Evolutionary conservation across 2,329 filamentous ascomycete genomes (phyloP), one percentile per base, ranked within the genome.

Genomic region (Phialocephala sp.): DNA sequence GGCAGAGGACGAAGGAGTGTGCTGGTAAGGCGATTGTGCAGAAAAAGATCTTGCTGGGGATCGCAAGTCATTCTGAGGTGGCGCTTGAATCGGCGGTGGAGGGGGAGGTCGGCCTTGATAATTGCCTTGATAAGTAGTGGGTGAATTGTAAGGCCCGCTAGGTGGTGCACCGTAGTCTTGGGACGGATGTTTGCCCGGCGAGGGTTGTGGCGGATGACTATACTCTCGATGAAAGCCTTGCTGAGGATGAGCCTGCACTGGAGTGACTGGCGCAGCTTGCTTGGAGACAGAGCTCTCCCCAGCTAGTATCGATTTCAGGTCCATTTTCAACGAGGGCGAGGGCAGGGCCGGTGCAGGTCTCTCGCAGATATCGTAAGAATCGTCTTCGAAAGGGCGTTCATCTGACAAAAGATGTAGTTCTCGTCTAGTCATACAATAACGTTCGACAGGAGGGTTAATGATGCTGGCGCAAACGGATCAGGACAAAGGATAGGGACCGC

Each of bases 261-360:
- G 74, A 63, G 75, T 76, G 22, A 74, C 72, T 41, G 76, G 75
- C n/a, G 73, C 64, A 59, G 71, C 66, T 66, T 69, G 72, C 66
- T 74, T 71, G 47, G 68, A 60, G 63, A 64, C 67, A 47, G 70
- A 70, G 62, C 62, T 65, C 62, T 75, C 74, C 18, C 71, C 74
- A 64, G 71, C 73, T 78, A 84, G 82, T 72, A 84, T 84, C 63
- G 80, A 82, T 75, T 81, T 80, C 74, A 84, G 79, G 76, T 84
- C 82, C 82, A 84, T 84, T 32, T 32, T 32, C 27, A 6, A 32
- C 27, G 27, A 32, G 27, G 3, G 27, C 27, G 27, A 32, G 27
- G 27, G 27, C 27, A 32, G 27, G 27, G 27, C 27, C 27, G 27
- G 6, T 32, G 27, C 27, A 32, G 27, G 27, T 32, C 27, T 32